A percentile compares a stretch with the other conserved stretches of the same genome.
phyloP scores from a whole-genome alignment of 225 moss, liverwort and hornwort species.

The Antitrichia curtipendula region DNA sequence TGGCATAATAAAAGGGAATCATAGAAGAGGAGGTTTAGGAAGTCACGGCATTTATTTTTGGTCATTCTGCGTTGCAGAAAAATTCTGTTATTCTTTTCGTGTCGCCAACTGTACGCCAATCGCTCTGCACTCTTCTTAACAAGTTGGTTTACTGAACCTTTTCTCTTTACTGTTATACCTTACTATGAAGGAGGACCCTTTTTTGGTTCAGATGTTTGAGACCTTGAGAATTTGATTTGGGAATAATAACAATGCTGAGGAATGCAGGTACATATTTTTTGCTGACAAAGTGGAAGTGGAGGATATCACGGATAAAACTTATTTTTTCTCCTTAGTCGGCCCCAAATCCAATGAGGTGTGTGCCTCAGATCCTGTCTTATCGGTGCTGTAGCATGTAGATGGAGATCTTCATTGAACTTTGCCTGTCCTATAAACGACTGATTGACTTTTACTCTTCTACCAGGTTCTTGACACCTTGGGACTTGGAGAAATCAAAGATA shows the following conservation, averaged over 20 bases:
- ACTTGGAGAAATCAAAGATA: conserved; percentile 56
- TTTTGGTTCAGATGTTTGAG: not conserved
- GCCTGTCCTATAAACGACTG: not conserved
- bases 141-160: conserved; percentile 37
- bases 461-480: conserved; percentile 69
- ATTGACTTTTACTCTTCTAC: not conserved
- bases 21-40: not conserved
- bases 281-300: conserved; percentile 92
- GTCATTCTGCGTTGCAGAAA: conserved; percentile 28
- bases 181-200: not conserved
- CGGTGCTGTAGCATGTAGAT: not conserved
- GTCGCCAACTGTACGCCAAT: conserved; percentile 55
- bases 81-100: conserved; percentile 70
- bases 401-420: not conserved
- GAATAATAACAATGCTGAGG: not conserved
- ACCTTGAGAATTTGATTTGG: not conserved
- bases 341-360: conserved; percentile 76
- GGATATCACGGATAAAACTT: conserved; percentile 82
- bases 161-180: not conserved
- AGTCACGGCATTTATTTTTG: not conserved
- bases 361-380: not conserved
- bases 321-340: conserved; percentile 71
- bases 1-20: not conserved
- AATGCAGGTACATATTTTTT: conserved; percentile 83
- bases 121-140: conserved; percentile 58